Base-by-base conservation (phyloP, 2,329 filamentous ascomycete species). In the Celoporthe dispersa region DNA sequence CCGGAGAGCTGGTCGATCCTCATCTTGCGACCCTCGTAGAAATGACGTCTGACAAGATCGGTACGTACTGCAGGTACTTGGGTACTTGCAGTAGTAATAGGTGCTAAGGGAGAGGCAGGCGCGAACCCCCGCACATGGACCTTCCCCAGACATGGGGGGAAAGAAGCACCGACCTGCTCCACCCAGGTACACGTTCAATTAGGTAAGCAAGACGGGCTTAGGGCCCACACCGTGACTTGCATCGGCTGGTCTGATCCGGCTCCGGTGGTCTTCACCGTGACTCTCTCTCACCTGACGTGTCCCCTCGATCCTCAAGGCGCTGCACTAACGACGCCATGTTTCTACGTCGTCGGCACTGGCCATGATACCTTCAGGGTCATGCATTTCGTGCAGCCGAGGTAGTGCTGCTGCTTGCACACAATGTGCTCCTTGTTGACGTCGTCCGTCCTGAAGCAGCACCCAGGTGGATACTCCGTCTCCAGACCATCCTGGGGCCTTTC, bases 111-210 rank as follows among this genome's bases (percentile, higher is more conserved):
- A 4, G 19, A 44, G 41, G 8, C 3, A 35, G 37, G 16, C 19
- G 57, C 33, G 11, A 60, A 60, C 57, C 57, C n/a, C 57, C 57
- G 57, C 57, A 37, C 16, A n/a, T 60, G 33, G 16, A 19, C 55
- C 33, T 60, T 57, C 53, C 53, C 53, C 53, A 57, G 53, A 57
- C 25, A 48, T 48, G 44, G 22, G 1, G 39, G 44, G 44, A 48
- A 48, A 48, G 44, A 48, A 22, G 19, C 19, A 48, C 44, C 5
- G 44, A 11, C 44, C 44, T 8, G 0, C 12, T 59, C 16, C 55
- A 39, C 37, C 37, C 4, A 39, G 9, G 37, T 16, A 28, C 55
- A 14, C 6, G 6, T 33, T 22, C 6, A 19, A 19, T 31, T 59
- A 59, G 11, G 11, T 59, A 35, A 31, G 55, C 55, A 48, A 7